Conservation (phyloP, 495 filamentous ascomycete genomes). For the Echria macrotheca region DNA sequence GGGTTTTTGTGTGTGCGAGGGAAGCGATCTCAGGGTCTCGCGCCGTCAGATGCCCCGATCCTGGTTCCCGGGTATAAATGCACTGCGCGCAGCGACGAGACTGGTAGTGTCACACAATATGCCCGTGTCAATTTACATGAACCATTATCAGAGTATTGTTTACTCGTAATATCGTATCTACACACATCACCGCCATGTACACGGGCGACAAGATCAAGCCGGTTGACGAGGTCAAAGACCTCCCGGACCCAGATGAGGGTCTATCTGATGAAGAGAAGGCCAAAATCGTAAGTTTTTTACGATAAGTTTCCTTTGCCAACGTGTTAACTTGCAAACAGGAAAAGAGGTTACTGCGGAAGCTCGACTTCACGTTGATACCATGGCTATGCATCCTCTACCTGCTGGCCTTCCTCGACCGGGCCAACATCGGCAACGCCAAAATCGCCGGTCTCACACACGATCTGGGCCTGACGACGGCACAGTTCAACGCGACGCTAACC, state of each 20-base stretch:
- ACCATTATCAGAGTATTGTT: not conserved
- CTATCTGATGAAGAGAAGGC: not conserved
- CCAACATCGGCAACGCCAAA: slow-evolving; percentile 85
- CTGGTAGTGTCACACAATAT: no score
- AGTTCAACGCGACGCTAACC: slow-evolving; percentile 70
- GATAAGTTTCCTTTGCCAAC: not conserved
- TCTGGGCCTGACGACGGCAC: slow-evolving; percentile 47
- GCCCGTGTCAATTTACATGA: no score
- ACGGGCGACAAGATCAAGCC: not conserved
- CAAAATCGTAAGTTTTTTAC: not conserved
- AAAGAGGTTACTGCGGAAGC: slow-evolving; percentile 56
- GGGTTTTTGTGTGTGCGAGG: no score
- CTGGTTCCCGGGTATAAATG: not conserved
- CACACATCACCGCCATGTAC: not conserved
- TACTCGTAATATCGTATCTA: not conserved
- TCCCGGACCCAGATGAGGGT: not conserved
- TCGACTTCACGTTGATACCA: slow-evolving; percentile 67
- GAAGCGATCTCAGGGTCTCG: no score
- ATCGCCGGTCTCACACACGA: slow-evolving; percentile 49
- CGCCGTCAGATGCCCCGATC: no score
- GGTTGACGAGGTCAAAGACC: not conserved
- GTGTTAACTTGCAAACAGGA: not conserved
- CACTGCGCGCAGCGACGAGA: not conserved
- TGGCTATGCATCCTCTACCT: slow-evolving; percentile 85
- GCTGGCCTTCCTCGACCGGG: slow-evolving; percentile 75